Base-by-base conservation (phyloP, 352 stramenopile genomes). In the Phytophthora ohioensis region DNA sequence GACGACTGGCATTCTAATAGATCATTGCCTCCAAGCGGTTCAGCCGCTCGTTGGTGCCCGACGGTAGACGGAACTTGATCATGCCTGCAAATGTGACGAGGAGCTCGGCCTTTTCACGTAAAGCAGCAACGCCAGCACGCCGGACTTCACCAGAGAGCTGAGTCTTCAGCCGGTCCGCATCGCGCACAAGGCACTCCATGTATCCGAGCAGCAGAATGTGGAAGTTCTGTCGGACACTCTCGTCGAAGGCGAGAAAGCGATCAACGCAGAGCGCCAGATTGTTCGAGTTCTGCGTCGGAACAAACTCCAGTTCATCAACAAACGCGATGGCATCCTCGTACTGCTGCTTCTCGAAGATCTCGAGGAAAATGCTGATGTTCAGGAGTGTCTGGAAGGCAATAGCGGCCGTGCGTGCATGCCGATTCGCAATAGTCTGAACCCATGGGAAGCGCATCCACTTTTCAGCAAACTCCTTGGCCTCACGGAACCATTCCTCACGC, bases 11-110 rank as follows among this genome's bases (percentile, higher is more conserved):
- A 39, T 59, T 68, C 65, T 89, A 94, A 80, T 91, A 92, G 76
- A 95, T 95, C 88, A 95, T 95, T 63, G 80, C 77, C 59, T 96
- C 89, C 85, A 96, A 91, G 66, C 88, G 89, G 73, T 93, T 92
- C 42, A 96, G 69, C 32, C 88, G 84, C 64, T 95, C 89, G 66
- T 94, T 94, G 12, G 87, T 94, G 39, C 88, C 89, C 8, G 87
- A 76, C 5, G 89, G 89, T 45, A 95, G 66, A 36, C 89, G 89
- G 71, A 94, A 92, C 76, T 95, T 96, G 77, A 96, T 90, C 89
- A 96, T 95, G 21, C 89, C 89, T 3, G 89, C 85, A 56, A 96
- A 96, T 42, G 87, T 94, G 57, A 96, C 89, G 34, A 95, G 73
- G 12, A 93, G 70, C 66, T 94, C 85, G n/a, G 88, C 87, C 69